Percentiles rank a stretch among this genome's conserved stretches.
These are phyloP conservation scores for Penicillium simplicissimum DNA, from an alignment of 495 filamentous ascomycete species.

Conservation along the genomic window DNA sequence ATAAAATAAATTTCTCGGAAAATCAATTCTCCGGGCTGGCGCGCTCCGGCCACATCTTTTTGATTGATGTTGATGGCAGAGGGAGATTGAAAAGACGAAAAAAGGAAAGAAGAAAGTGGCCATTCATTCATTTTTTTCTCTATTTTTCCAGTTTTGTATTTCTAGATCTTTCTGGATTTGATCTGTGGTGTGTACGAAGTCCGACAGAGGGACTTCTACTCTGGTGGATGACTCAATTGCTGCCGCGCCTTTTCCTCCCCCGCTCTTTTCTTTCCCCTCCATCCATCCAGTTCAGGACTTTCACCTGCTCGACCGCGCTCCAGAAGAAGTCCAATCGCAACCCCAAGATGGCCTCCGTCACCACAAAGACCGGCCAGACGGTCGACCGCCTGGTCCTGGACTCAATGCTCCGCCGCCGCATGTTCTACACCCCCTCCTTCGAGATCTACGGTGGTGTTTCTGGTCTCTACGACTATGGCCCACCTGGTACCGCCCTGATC, in stretches of 20 bases:
- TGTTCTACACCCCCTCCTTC: constrained; percentile 94
- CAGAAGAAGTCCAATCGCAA: constrained; percentile 35
- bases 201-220: constrained; percentile 25
- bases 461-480: constrained; percentile 84
- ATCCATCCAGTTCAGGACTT: constrained; percentile 27
- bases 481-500: constrained; percentile 75
- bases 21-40: constrained; percentile 22
- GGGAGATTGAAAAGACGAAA: constrained; percentile 10
- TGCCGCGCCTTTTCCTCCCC: constrained; percentile 38
- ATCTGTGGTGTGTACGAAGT: constrained; percentile 23
- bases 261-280: constrained; percentile 43
- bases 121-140: constrained; percentile 16
- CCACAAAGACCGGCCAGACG: constrained; percentile 82
- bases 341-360: constrained; percentile 60
- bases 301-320: constrained; percentile 26
- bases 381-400: constrained; percentile 81
- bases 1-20: constrained; percentile 35
- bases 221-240: constrained; percentile 50
- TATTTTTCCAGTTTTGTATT: background rate
- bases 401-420: constrained; percentile 77
- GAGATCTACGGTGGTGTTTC: constrained; percentile 89
- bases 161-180: constrained; percentile 7
- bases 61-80: constrained; percentile 15
- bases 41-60: constrained; percentile 10
- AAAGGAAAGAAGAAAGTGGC: constrained; percentile 10